Evolutionary conservation across 352 stramenopile genomes (phyloP), one percentile per base, ranked within the genome.

Genomic region (Globisporangium heterothallicum): DNA sequence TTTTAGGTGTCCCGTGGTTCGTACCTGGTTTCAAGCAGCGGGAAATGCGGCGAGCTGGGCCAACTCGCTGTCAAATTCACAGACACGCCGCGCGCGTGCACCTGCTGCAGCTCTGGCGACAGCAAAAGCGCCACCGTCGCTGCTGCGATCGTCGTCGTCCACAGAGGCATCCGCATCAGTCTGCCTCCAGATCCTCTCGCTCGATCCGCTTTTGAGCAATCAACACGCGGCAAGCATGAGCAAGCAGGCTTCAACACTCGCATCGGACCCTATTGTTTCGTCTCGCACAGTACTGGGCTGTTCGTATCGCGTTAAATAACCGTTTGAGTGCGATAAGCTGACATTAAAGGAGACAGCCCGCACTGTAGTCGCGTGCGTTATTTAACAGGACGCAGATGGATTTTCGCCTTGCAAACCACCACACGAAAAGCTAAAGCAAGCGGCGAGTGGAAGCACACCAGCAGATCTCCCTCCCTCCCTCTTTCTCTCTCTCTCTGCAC

Each of bases 51-150:
- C 3, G 74, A 78, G 48, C 70, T 86, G 40, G 70, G 72, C 74
- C 74, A 86, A 32, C 72, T 84, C 49, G 74, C 74, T 29, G 70
- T 81, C 47, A 86, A 45, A 35, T 80, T 86, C 40, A 78, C 74
- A 10, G 76, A 63, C 9, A 86, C 64, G 13, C 61, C 61, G 22
- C 74, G 63, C 16, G 68, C 70, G 38, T 51, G 38, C 32, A 36
- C 53, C 4, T 56, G 43, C 13, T 49, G 49, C 18, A 56, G 47
- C 35, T 48, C 27, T 2, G 52, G 12, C 22, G 58, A 49, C 12
- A 66, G 53, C 34, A 67, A 58, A 27, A 63, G 46, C 16, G 47
- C 21, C 53, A 50, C 46, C 25, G 74, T 36, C 3, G 66, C 30
- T 34, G 58, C 41, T 32, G 41, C 56, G 24, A 63, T 42, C 16